A percentile compares a stretch with the other conserved stretches of the same genome.
Evolutionary conservation across 352 stramenopile genomes (phyloP).

Genomic region (Phytopythium cucurbitacearum): DNA sequence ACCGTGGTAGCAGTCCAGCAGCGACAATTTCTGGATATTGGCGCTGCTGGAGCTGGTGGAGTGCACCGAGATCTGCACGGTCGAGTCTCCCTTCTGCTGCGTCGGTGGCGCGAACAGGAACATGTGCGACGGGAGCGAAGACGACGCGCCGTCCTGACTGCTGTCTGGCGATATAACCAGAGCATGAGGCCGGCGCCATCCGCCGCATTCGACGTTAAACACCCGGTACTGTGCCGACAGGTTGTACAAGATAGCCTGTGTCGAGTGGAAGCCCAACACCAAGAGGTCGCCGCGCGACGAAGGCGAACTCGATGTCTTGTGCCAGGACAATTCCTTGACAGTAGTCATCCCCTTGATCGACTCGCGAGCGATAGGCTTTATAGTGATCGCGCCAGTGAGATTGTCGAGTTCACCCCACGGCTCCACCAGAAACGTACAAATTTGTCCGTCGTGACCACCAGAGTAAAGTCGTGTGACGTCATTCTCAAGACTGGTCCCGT

Average conservation of each 20-base stretch:
- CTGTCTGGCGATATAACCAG: slow-evolving; percentile 21
- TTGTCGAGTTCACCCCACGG: slow-evolving; percentile 8
- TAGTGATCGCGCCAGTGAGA: slow-evolving; percentile 17
- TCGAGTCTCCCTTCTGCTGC: slow-evolving; percentile 33
- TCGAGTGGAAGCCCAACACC: slow-evolving; percentile 81
- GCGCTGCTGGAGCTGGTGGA: slow-evolving; percentile 23
- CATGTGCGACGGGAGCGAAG: slow-evolving; percentile 39
- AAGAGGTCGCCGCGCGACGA: slow-evolving; percentile 37
- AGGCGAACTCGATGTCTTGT: slow-evolving; percentile 3
- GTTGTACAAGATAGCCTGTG: slow-evolving; percentile 71
- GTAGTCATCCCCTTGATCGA: slow-evolving; percentile 78
- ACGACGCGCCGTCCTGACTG: slow-evolving; percentile 1
- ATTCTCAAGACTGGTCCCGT: slow-evolving; percentile 7
- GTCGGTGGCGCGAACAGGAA: slow-evolving; percentile 69
- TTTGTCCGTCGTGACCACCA: slow-evolving; percentile 79
- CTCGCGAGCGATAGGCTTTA: slow-evolving; percentile 44
- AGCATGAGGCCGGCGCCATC: slow-evolving; percentile 78
- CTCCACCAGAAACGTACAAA: slow-evolving; percentile 51
- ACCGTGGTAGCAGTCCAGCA: slow-evolving; percentile 69
- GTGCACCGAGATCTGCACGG: slow-evolving; percentile 62
- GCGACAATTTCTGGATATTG: slow-evolving; percentile 28
- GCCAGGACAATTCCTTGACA: slow-evolving; percentile 62
- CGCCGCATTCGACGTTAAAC: slow-evolving; percentile 73
- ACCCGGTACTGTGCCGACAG: slow-evolving; percentile 65
- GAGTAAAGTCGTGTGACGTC: slow-evolving; percentile 33